These are phyloP conservation scores for Phaffia rhodozyma DNA, from an alignment of 1,284 basidiomycete genomes.

Conservation along the genomic window DNA sequence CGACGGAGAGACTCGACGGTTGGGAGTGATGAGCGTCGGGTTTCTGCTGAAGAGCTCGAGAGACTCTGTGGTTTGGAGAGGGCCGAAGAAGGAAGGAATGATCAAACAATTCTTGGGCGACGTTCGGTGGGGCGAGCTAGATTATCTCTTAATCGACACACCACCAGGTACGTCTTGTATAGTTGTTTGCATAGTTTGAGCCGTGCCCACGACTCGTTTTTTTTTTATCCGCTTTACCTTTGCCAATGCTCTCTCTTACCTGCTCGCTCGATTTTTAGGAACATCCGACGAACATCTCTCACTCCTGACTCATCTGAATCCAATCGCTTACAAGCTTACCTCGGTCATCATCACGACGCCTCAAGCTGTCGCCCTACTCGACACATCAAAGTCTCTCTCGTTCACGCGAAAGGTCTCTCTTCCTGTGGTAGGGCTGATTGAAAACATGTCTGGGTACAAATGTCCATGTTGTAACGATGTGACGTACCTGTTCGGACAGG, in stretches of 20 bases:
- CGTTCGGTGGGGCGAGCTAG: constrained; percentile 90
- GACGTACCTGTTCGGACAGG: constrained; percentile 87
- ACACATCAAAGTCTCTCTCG: constrained; percentile 89
- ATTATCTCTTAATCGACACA: constrained; percentile 94
- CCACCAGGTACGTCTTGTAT: constrained; percentile 30
- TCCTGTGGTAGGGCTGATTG: constrained; percentile 85
- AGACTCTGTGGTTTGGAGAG: constrained; percentile 94
- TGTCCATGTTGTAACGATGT: constrained; percentile 92
- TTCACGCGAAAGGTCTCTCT: constrained; percentile 79
- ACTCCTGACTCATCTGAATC: constrained; percentile 82
- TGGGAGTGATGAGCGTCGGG: constrained; percentile 94
- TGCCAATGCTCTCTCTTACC: not conserved
- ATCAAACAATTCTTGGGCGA: constrained; percentile 94
- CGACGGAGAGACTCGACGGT: constrained; percentile 52
- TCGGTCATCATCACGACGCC: constrained; percentile 93
- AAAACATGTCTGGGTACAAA: constrained; percentile 98
- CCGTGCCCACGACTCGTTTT: not conserved
- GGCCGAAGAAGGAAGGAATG: constrained; percentile 99
- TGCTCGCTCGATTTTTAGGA: constrained; percentile 40
- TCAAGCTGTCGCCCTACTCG: constrained; percentile 88
- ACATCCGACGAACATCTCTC: constrained; percentile 98
- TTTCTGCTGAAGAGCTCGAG: constrained; percentile 81
- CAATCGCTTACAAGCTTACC: constrained; percentile 63
- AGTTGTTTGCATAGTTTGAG: not conserved
- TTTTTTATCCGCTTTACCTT: not conserved